phyloP scores from a whole-genome alignment of 208 protist species.

The Crithidia sp. region DNA sequence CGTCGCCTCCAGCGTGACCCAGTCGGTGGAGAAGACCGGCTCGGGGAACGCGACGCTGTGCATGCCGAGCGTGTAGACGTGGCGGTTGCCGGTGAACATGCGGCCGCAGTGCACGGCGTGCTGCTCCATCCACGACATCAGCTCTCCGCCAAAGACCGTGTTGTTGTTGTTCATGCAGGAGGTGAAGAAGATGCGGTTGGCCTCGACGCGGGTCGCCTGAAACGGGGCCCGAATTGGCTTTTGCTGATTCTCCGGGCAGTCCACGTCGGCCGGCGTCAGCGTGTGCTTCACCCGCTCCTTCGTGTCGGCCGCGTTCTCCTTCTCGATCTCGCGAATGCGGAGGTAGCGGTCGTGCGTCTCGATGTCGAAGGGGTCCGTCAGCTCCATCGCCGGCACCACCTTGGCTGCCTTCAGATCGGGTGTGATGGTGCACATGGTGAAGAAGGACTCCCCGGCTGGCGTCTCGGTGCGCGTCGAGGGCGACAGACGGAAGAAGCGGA shows the following conservation, averaged over 20 bases:
- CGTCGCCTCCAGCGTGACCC: slow-evolving; percentile 82
- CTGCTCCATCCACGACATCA: slow-evolving; percentile 93
- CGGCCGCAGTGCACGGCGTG: slow-evolving; percentile 88
- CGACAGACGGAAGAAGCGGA: slow-evolving; percentile 75
- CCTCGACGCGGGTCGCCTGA: slow-evolving; percentile 46
- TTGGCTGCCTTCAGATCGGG: slow-evolving; percentile 76
- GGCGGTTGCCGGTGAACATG: slow-evolving; percentile 87
- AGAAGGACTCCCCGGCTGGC: slow-evolving; percentile 80
- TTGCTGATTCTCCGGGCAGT: slow-evolving; percentile 64
- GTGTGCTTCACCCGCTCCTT: slow-evolving; percentile 16
- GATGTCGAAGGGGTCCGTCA: slow-evolving; percentile 73
- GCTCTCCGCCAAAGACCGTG: slow-evolving; percentile 92
- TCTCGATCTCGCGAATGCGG: slow-evolving; percentile 46
- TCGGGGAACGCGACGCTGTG: slow-evolving; percentile 88
- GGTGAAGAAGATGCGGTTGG: slow-evolving; percentile 89
- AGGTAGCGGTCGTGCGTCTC: slow-evolving; percentile 67
- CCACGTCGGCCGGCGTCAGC: slow-evolving; percentile 50
- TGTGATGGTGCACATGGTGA: slow-evolving; percentile 91
- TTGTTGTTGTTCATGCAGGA: slow-evolving; percentile 92
- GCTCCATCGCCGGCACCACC: slow-evolving; percentile 78
- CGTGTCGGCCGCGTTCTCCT: slow-evolving; percentile 37
- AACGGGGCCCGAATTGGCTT: slow-evolving; percentile 72
- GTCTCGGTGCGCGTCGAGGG: slow-evolving; percentile 66
- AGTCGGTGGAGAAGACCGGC: slow-evolving; percentile 87
- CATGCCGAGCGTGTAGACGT: slow-evolving; percentile 92